Percentiles rank a stretch among this genome's conserved stretches.
phyloP scores from a whole-genome alignment of 2,329 filamentous ascomycete species.

The Talaromyces sp. region DNA sequence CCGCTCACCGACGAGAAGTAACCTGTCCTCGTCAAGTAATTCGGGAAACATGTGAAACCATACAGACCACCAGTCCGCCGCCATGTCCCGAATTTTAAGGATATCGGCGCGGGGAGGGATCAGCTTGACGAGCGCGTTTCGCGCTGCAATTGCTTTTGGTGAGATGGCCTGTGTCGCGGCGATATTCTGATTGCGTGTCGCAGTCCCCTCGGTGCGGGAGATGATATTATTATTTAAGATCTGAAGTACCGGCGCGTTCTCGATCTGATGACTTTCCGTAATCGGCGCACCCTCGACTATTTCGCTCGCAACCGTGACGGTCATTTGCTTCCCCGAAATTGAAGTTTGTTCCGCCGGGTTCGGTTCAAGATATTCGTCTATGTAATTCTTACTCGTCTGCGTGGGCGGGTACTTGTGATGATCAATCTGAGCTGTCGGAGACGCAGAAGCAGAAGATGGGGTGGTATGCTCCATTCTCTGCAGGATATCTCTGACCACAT shows the following conservation, averaged over 20 bases:
- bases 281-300: conserved; percentile 6
- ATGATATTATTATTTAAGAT: conserved; percentile 42
- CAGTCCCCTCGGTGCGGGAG: conserved; percentile 31
- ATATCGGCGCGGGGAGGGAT: conserved; percentile 36
- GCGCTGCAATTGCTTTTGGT: conserved; percentile 29
- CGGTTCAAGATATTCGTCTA: neutral
- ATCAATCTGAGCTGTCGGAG: neutral
- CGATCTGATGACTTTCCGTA: conserved; percentile 25
- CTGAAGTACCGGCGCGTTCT: conserved; percentile 38
- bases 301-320: conserved; percentile 2
- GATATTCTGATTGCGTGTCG: conserved; percentile 28
- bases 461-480: conserved; percentile 20
- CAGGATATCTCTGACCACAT: conserved; percentile 36
- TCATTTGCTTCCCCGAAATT: neutral
- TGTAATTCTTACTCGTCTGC: conserved; percentile 18
- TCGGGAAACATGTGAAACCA: conserved; percentile 39
- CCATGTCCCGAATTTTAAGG: conserved; percentile 32
- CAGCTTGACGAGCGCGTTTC: conserved; percentile 33
- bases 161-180: conserved; percentile 28
- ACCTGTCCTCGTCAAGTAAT: conserved; percentile 25
- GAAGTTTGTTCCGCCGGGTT: neutral
- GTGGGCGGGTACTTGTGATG: conserved; percentile 18
- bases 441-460: conserved; percentile 5
- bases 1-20: conserved; percentile 17
- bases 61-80: conserved; percentile 32